These are phyloP conservation scores for Skeletonema costatum DNA, from an alignment of 108 stramenopile genomes.

Conservation along the genomic window DNA sequence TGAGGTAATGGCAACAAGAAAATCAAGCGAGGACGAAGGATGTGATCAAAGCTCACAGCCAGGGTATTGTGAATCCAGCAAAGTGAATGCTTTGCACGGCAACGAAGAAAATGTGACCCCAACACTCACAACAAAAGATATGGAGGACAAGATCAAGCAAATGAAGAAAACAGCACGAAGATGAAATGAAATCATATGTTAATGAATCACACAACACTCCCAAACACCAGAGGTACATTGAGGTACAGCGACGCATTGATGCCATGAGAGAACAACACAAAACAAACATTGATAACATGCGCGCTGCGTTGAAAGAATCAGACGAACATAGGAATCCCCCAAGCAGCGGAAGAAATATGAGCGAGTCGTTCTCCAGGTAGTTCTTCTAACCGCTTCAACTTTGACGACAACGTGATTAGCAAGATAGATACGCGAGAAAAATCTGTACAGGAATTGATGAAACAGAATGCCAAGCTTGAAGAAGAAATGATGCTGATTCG, in stretches of 20 bases:
- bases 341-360: neutral
- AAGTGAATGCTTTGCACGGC: neutral
- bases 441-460: slow-evolving; percentile 20
- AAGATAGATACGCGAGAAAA: neutral
- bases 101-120: slow-evolving; percentile 21
- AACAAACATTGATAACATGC: slow-evolving; percentile 22
- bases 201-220: neutral
- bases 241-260: slow-evolving; percentile 29
- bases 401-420: neutral
- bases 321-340: slow-evolving; percentile 13
- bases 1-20: neutral
- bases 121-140: neutral
- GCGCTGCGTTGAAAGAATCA: neutral
- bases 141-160: neutral
- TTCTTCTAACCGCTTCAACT: slow-evolving; percentile 3
- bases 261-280: slow-evolving; percentile 30
- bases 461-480: slow-evolving; percentile 23
- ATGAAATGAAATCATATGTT: neutral
- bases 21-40: neutral
- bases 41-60: neutral
- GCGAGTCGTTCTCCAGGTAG: neutral
- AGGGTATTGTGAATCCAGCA: neutral
- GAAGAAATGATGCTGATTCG: slow-evolving; percentile 31
- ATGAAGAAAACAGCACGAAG: slow-evolving; percentile 20
- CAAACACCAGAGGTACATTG: neutral